phyloP scores from a whole-genome alignment of 805 yeast species.

The Priceomyces fermenticarens region DNA sequence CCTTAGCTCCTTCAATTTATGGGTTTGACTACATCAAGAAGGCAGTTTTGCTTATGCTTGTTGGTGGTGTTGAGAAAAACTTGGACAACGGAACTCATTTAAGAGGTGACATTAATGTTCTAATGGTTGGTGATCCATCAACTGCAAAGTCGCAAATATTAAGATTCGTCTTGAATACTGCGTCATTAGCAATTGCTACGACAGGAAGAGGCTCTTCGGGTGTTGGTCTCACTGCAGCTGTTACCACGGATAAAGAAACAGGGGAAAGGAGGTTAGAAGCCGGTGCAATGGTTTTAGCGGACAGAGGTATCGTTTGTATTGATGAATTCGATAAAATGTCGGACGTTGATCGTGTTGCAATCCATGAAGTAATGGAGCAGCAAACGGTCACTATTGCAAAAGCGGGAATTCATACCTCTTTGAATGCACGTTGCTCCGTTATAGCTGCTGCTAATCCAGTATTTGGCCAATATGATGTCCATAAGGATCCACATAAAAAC shows the following conservation, averaged over 20 bases:
- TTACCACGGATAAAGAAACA: constrained; percentile 92
- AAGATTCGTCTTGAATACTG: constrained; percentile 91
- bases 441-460: constrained; percentile 98
- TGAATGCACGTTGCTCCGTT: constrained; percentile 95
- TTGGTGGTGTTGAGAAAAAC: constrained; percentile 94
- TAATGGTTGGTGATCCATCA: constrained; percentile 98
- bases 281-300: constrained; percentile 99
- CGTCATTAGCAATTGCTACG: constrained; percentile 92
- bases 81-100: constrained; percentile 92
- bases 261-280: constrained; percentile 97
- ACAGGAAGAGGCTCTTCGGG: constrained; percentile 99
- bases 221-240: constrained; percentile 99
- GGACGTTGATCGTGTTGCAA: constrained; percentile 94
- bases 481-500: constrained; percentile 93
- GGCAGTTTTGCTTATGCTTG: constrained; percentile 84
- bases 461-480: constrained; percentile 93
- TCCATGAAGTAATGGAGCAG: constrained; percentile 99
- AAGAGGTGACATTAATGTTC: constrained; percentile 93
- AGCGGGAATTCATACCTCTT: constrained; percentile 95
- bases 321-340: constrained; percentile 99
- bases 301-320: constrained; percentile 94
- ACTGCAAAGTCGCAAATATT: constrained; percentile 97
- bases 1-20: constrained; percentile 93
- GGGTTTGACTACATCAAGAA: constrained; percentile 90
- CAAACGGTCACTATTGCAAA: constrained; percentile 97